Conservation (phyloP, 345 rosid species). For the Pistacia vera region DNA sequence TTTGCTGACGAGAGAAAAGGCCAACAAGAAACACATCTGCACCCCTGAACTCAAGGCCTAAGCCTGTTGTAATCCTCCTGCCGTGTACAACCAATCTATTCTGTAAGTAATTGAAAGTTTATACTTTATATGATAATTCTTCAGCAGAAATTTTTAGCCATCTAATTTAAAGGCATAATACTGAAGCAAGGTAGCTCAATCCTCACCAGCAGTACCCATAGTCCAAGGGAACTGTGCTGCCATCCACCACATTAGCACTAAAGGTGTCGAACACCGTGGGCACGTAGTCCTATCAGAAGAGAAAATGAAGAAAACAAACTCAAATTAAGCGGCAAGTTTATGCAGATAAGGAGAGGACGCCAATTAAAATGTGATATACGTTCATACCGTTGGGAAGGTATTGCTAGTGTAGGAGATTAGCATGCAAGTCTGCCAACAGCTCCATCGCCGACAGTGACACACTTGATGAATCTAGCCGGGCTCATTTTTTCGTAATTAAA, state of each 20-base stretch:
- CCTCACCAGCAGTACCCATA: conserved; percentile 60
- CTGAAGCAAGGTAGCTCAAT: background rate
- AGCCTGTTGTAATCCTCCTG: conserved; percentile 66
- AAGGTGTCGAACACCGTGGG: conserved; percentile 61
- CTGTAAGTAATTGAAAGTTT: background rate
- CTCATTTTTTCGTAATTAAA: conserved; percentile 28
- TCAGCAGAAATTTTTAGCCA: background rate
- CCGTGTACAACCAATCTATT: conserved; percentile 16
- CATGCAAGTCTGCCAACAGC: conserved; percentile 62
- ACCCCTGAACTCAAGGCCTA: conserved; percentile 63
- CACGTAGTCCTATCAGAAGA: conserved; percentile 43
- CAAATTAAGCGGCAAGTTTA: no score
- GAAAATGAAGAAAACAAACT: background rate
- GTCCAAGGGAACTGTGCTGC: conserved; percentile 58
- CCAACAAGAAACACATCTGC: conserved; percentile 60
- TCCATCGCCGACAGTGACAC: conserved; percentile 62
- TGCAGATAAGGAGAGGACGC: no score
- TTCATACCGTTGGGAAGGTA: conserved; percentile 51
- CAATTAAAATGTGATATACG: no score
- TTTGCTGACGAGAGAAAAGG: conserved; percentile 51
- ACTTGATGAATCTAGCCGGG: conserved; percentile 60
- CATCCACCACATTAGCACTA: conserved; percentile 61
- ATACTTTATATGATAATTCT: background rate
- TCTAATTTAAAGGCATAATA: no score
- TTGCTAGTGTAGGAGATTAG: conserved; percentile 61